Evolutionary conservation across 1,284 basidiomycete species (phyloP).

Genomic region (Pascua guehoae): DNA sequence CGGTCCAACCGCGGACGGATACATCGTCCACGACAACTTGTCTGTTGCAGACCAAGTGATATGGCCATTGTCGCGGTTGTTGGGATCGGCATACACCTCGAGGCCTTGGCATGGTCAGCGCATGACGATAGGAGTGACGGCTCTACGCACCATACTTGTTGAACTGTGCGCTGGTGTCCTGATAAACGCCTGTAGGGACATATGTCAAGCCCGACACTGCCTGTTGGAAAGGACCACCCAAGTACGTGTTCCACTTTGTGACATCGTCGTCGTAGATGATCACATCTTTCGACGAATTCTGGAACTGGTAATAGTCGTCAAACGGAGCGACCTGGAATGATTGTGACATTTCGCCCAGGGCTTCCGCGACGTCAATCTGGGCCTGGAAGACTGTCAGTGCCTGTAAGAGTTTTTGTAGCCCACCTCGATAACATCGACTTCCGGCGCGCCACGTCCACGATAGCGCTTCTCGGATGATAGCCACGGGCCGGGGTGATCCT

Average conservation of each 20-base stretch:
- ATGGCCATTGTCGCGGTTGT: slow-evolving; percentile 57
- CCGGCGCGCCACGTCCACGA: slow-evolving; percentile 53
- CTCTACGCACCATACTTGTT: slow-evolving; percentile 55
- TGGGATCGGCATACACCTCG: slow-evolving; percentile 65
- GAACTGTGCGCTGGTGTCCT: slow-evolving; percentile 28
- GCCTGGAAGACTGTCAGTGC: slow-evolving; percentile 6
- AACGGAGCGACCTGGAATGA: slow-evolving; percentile 55
- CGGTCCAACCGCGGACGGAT: slow-evolving; percentile 65
- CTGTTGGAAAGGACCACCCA: slow-evolving; percentile 75
- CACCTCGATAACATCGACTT: slow-evolving; percentile 57
- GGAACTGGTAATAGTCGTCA: slow-evolving; percentile 64
- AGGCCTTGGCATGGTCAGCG: slow-evolving; percentile 49
- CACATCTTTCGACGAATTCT: slow-evolving; percentile 47
- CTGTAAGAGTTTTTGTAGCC: not conserved
- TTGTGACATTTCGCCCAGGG: slow-evolving; percentile 57
- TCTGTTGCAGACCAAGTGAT: slow-evolving; percentile 72
- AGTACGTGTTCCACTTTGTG: slow-evolving; percentile 67
- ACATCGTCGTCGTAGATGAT: slow-evolving; percentile 47
- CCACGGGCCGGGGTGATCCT: slow-evolving; percentile 50
- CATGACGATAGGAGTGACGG: no score
- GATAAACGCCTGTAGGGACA: slow-evolving; percentile 52
- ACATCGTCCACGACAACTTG: slow-evolving; percentile 70
- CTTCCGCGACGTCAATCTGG: slow-evolving; percentile 27
- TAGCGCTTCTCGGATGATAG: slow-evolving; percentile 17
- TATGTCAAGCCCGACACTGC: slow-evolving; percentile 66